Percentiles rank a stretch among this genome's conserved stretches.
These are phyloP conservation scores for Elaeis oleifera DNA, from an alignment of 202 grass and related monocot species.

Conservation along the genomic window DNA sequence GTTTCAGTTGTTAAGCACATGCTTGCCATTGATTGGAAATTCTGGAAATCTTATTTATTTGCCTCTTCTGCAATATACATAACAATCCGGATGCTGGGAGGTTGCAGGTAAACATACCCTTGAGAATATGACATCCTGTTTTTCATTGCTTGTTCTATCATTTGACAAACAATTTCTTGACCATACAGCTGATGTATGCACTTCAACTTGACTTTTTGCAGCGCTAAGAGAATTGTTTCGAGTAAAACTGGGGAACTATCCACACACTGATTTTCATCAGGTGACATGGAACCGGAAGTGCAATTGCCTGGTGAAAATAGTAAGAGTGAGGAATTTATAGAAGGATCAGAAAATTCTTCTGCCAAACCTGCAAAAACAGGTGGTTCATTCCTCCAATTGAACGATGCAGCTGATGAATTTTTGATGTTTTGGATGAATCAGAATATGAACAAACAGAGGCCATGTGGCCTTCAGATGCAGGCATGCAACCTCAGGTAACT, in stretches of 20 bases:
- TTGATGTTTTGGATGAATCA: conserved; percentile 90
- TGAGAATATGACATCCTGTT: too few species aligned
- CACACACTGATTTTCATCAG: conserved; percentile 47
- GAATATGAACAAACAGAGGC: conserved; percentile 70
- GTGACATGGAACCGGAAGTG: conserved; percentile 59
- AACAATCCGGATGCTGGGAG: conserved; percentile 70
- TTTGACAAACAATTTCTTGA: neutral
- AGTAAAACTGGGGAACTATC: conserved; percentile 59
- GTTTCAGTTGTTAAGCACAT: conserved; percentile 96
- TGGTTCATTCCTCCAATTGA: conserved; percentile 66
- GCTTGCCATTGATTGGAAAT: conserved; percentile 99
- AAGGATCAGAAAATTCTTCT: conserved; percentile 40
- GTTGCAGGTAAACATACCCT: conserved; percentile 41
- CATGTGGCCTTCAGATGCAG: conserved; percentile 60
- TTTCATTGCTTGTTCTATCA: too few species aligned
- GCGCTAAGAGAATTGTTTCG: conserved; percentile 81
- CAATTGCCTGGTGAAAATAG: conserved; percentile 26
- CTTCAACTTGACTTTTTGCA: conserved; percentile 23
- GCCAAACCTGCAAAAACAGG: conserved; percentile 40
- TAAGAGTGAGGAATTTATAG: conserved; percentile 29
- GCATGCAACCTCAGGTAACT: conserved; percentile 33
- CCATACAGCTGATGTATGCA: neutral
- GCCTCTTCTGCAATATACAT: conserved; percentile 74
- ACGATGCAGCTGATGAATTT: conserved; percentile 86
- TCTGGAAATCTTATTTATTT: conserved; percentile 86